These are phyloP conservation scores for Cotoneaster glaucophyllus DNA, from an alignment of 306 rosid genomes.

Conservation along the genomic window DNA sequence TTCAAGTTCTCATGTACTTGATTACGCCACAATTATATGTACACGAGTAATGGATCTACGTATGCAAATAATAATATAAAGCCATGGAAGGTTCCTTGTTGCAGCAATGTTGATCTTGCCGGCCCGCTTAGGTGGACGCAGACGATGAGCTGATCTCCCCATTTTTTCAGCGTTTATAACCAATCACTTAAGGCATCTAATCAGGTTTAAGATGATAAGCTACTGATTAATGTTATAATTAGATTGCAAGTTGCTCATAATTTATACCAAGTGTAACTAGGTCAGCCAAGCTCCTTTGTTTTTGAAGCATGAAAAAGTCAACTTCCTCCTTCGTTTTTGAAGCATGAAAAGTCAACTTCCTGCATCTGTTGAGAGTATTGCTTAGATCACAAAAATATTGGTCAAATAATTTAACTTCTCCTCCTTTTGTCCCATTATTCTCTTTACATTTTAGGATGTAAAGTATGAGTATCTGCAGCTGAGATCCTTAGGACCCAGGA, in stretches of 20 bases:
- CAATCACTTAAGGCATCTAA: not conserved
- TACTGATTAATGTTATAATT: not conserved
- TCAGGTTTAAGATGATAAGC: not conserved
- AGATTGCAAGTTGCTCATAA: not conserved
- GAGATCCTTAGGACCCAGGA: not conserved
- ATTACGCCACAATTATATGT: not conserved
- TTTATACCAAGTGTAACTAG: not conserved
- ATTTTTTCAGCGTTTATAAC: not conserved
- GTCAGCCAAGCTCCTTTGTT: not conserved
- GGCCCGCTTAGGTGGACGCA: not conserved
- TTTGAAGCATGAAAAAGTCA: not conserved
- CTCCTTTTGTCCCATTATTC: not conserved
- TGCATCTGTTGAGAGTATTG: not conserved
- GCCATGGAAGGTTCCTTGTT: not conserved
- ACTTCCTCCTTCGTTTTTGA: not conserved
- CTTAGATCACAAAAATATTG: not conserved
- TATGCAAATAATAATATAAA: not conserved
- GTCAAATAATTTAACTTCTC: not conserved
- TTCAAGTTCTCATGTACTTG: not conserved
- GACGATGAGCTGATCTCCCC: not conserved
- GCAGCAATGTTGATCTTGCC: not conserved
- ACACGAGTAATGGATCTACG: not conserved
- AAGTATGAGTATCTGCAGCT: not conserved
- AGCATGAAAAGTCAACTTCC: not conserved
- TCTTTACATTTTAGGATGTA: not conserved